These are phyloP conservation scores for Pichia kudriavzevii DNA, from an alignment of 1,139 yeast genomes.

Conservation along the genomic window DNA sequence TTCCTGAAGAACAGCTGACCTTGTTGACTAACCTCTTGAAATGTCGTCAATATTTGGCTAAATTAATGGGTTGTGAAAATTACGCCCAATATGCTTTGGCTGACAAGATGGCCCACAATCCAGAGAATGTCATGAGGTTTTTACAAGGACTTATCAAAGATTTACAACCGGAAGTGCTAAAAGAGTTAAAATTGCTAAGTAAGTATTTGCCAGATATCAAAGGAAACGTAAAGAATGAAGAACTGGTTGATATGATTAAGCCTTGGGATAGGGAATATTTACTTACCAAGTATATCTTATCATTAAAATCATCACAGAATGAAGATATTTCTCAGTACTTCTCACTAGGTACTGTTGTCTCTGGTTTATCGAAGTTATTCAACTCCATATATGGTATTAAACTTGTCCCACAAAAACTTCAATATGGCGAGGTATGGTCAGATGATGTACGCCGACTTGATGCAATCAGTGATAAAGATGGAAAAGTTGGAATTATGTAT, in stretches of 20 bases:
- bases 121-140: slow-evolving; percentile 68
- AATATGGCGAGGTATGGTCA: slow-evolving; percentile 83
- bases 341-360: slow-evolving; percentile 79
- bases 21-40: slow-evolving; percentile 53
- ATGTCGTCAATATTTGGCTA: slow-evolving; percentile 65
- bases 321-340: slow-evolving; percentile 54
- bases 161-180: slow-evolving; percentile 48
- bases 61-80: slow-evolving; percentile 62
- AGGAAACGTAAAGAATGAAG: slow-evolving; percentile 28
- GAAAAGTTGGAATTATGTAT: slow-evolving; percentile 55
- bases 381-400: slow-evolving; percentile 66
- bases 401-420: slow-evolving; percentile 46
- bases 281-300: slow-evolving; percentile 29
- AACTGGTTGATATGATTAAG: slow-evolving; percentile 42
- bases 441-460: slow-evolving; percentile 78
- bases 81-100: slow-evolving; percentile 76
- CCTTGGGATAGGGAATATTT: slow-evolving; percentile 94
- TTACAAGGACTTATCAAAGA: slow-evolving; percentile 49
- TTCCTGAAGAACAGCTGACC: slow-evolving; percentile 48
- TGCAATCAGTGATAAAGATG: slow-evolving; percentile 56
- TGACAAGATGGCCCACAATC: slow-evolving; percentile 85
- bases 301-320: slow-evolving; percentile 30
- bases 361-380: slow-evolving; percentile 73
- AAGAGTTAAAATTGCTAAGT: slow-evolving; percentile 41
- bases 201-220: slow-evolving; percentile 21